A percentile compares a stretch with the other conserved stretches of the same genome.
These are phyloP conservation scores for Fusarium sp. DNA, from an alignment of 2,329 filamentous ascomycete genomes.

Conservation along the genomic window DNA sequence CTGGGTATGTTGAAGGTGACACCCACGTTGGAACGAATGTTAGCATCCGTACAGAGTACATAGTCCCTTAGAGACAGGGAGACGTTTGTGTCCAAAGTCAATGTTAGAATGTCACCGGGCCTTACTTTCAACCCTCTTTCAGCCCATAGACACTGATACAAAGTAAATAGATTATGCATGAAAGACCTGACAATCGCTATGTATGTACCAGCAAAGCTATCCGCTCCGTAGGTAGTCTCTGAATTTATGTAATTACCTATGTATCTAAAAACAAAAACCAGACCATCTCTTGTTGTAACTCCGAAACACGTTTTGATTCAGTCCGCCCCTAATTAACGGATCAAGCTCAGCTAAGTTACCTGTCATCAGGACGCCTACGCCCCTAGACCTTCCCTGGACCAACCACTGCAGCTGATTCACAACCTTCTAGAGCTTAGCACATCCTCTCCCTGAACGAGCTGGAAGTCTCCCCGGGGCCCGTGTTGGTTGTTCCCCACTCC, in stretches of 20 bases:
- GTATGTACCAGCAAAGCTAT: background rate
- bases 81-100: background rate
- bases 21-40: background rate
- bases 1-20: background rate
- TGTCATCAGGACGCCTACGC: conserved; percentile 10
- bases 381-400: conserved; percentile 1
- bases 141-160: background rate
- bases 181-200: background rate
- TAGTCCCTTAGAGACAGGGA: background rate
- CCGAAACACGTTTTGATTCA: conserved; percentile 38
- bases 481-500: conserved; percentile 29
- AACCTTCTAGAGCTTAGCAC: conserved; percentile 34
- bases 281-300: conserved; percentile 9
- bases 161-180: background rate
- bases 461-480: conserved; percentile 24
- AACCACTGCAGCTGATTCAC: conserved; percentile 31
- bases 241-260: background rate
- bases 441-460: conserved; percentile 15
- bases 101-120: background rate
- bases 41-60: background rate
- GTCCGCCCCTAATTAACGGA: conserved; percentile 17
- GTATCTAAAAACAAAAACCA: conserved; percentile 11
- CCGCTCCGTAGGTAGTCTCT: background rate
- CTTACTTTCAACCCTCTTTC: background rate
- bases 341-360: conserved; percentile 3